Base-by-base conservation (phyloP, 768 basidiomycete genomes). In the Termitomyces sp. region DNA sequence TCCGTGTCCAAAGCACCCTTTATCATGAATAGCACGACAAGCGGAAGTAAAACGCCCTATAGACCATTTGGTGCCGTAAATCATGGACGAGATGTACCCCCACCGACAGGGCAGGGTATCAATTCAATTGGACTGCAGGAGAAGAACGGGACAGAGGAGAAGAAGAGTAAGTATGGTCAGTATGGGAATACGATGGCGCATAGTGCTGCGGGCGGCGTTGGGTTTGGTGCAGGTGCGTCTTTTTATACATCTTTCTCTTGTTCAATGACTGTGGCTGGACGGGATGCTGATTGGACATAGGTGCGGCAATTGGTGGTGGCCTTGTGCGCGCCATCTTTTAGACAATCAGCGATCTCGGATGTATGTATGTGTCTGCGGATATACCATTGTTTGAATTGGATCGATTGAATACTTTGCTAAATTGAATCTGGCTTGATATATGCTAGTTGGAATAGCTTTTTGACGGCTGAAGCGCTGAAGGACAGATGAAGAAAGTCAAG, bases 161-260 rank as follows among this genome's bases (percentile, higher is more conserved):
- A 88, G 76, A 83, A 84, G 72, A 74, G 67, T 65, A 87, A 82
- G 61, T 83, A 72, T 57, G 84, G 83, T 0, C 74, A 72, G 34
- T 75, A 83, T 46, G 83, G 83, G 13, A 78, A 80, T 63, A 88
- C 83, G 59, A 72, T 85, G 76, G 84, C 82, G 1, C 73, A 83
- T 56, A 79, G 82, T 31, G 84, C 83, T 14, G 84, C 76, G 18
- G 87, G 88, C 29, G 90, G 90, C 66, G 82, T 84, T 55, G 89
- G 89, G 0, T 89, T 89, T 61, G 89, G 89, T 63, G 87, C 86
- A 57, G 87, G 87, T 85, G 51, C 51, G 82, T 74, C 52, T 54
- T 18, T 18, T 43, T 10, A 10, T 44, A 10, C 32, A 2, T 18
- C 31, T 22, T 39, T 36, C 7, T n/a, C 48, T 10, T 16, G 26